Base-by-base conservation (phyloP, 2,329 filamentous ascomycete species). In the Colletotrichum theobromicola region DNA sequence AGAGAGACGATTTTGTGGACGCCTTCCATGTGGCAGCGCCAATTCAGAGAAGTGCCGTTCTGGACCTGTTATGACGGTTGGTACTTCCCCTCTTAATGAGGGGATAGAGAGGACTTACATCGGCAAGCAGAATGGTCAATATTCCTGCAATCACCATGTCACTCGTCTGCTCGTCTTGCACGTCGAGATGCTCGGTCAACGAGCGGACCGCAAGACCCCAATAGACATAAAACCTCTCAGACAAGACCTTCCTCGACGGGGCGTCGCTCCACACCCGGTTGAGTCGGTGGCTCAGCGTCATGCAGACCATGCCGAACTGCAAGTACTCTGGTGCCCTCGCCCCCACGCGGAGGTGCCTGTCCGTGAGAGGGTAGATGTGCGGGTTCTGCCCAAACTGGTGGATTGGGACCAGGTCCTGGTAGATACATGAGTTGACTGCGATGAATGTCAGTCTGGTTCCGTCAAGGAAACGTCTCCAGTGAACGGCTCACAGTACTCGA, bases 1-100 rank as follows among this genome's bases (percentile, higher is more conserved):
- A 84, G 74, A 21, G 68, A 69, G 15, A 85, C 79, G 7, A 85
- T 60, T 70, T 70, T 81, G 34, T 80, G 77, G 32, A 81, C 73
- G 18, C 80, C 84, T 18, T 84, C 78, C 7, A 84, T 63, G 65
- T 85, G 83, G 21, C 76, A 81, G 65, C 81, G 80, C 83, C 83
- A 85, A 74, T 81, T 77, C 7, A 76, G 74, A 6, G 80, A 80
- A 4, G 77, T 76, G 18, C 81, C 82, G 62, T 84, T 81, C 61
- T 84, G 82, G 16, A 77, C 76, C 83, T 84, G 62, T 32, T 18
- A 13, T 21, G 13, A n/a, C 16, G n/a, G 24, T 21, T 34, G 53
- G 58, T 7, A 3, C 13, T 12, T 15, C 8, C 24, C 24, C 30
- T 32, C 10, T 24, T 16, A 12, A 12, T 32, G 9, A 34, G 3